Evolutionary conservation across 2,329 filamentous ascomycete genomes (phyloP), one percentile per base, ranked within the genome.

Genomic region (Exophiala phaeomuriformis): DNA sequence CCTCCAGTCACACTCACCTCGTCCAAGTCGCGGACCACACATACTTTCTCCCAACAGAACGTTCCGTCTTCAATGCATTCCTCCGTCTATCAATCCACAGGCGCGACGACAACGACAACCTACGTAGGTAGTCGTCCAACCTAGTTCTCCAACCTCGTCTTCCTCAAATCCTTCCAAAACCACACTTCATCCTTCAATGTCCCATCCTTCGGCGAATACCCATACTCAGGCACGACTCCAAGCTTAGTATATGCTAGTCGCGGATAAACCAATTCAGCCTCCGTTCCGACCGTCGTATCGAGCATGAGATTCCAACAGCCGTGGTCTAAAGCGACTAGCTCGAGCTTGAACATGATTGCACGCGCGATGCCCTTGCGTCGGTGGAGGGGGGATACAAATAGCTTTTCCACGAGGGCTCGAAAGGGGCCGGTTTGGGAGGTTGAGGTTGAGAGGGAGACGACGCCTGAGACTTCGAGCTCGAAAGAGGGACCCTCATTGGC

Each of bases 161-260:
- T 54, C 51, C 58, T 58, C 47, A 64, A 56, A 55, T 63, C 60
- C 53, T 63, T 63, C 49, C 50, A 58, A 43, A 58, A 64, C 51
- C 52, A 61, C n/a, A 61, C 49, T 52, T 60, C 59, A 51, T 64
- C 61, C 41, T 56, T 47, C 53, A 82, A 79, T 0, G 75, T 73
- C 49, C 75, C 76, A 56, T 76, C 75, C 58, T 72, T 75, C 51
- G 76, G 77, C 59, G 71, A 76, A 51, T 76, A 67, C 47, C 71
- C 74, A 67, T 77, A 81, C 42, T 72, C 72, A 10, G 79, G 79
- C 32, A 85, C 74, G 47, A 71, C 74, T 29, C 81, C 81, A 10
- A 78, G 66, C 64, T 77, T 73, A 5, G 67, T 68, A 62, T 81
- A 85, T 3, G 79, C 80, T n/a, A 84, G 68, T 51, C 71, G 75